These are phyloP conservation scores for Trichosporon sp. DNA, from an alignment of 1,284 basidiomycete species.

Conservation along the genomic window DNA sequence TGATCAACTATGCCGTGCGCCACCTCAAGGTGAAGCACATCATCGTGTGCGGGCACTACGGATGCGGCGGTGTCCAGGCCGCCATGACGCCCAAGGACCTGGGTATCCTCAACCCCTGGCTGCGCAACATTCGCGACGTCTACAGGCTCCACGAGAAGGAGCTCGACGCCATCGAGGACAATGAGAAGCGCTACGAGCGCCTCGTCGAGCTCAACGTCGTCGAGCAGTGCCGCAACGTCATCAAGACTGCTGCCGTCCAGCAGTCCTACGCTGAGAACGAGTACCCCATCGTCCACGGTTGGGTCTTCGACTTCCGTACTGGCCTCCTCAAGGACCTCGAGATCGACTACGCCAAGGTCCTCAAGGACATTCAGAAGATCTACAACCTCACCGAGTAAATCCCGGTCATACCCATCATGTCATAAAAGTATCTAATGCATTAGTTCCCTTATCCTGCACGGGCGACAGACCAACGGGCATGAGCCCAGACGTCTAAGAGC, in stretches of 20 bases:
- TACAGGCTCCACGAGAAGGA: conserved; percentile 33
- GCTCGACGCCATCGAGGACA: conserved; percentile 27
- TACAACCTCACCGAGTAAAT: conserved; percentile 30
- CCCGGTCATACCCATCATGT: background rate
- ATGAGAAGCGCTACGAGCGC: conserved; percentile 28
- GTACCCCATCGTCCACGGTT: conserved; percentile 33
- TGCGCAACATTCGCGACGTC: conserved; percentile 34
- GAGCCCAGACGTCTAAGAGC: too few species aligned
- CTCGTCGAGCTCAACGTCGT: conserved; percentile 35
- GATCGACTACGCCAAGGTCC: conserved; percentile 26
- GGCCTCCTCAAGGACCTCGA: conserved; percentile 34
- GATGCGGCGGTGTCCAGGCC: conserved; percentile 33
- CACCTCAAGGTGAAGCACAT: conserved; percentile 36
- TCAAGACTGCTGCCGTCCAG: conserved; percentile 34
- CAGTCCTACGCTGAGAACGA: conserved; percentile 26
- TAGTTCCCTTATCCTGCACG: background rate
- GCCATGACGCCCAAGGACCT: conserved; percentile 35
- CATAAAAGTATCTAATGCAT: conserved; percentile 1
- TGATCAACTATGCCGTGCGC: conserved; percentile 34
- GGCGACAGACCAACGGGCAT: too few species aligned
- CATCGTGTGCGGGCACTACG: conserved; percentile 34
- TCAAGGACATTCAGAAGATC: conserved; percentile 33
- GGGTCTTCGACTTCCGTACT: conserved; percentile 33
- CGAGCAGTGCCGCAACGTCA: conserved; percentile 34
- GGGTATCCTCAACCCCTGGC: conserved; percentile 35